phyloP scores from a whole-genome alignment of 202 grass and related monocot genomes.

The Panicum virgatum region DNA sequence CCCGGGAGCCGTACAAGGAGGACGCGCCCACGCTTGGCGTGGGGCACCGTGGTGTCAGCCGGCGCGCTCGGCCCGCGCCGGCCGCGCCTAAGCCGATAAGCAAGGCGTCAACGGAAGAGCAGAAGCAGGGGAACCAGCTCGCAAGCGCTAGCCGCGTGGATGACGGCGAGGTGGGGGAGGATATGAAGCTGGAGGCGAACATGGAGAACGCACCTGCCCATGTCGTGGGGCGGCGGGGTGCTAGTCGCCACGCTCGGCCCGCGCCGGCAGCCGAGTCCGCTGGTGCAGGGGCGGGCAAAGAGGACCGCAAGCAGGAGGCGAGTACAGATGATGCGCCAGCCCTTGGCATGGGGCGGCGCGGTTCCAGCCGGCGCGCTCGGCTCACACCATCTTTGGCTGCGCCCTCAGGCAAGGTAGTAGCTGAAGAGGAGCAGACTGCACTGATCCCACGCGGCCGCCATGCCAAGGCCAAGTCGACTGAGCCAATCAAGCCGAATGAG shows the following conservation, averaged over 20 bases:
- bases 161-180: neutral
- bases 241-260: neutral
- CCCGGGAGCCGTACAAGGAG: neutral
- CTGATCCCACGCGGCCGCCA: neutral
- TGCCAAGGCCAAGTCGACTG: neutral
- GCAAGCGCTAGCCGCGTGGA: neutral
- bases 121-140: neutral
- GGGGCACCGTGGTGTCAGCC: constrained; percentile 3
- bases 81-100: neutral
- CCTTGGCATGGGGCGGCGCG: neutral
- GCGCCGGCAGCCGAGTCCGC: neutral
- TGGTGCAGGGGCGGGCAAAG: neutral
- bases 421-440: neutral
- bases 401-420: neutral
- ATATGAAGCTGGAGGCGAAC: neutral
- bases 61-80: neutral
- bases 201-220: neutral
- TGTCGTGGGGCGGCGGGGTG: neutral
- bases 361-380: neutral
- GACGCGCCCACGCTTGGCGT: neutral
- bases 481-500: neutral
- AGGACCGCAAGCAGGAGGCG: neutral
- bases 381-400: neutral
- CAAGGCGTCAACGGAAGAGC: neutral
- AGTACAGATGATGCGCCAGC: neutral